Percentiles rank a stretch among this genome's conserved stretches.
Evolutionary conservation across 1,139 yeast genomes (phyloP).

Genomic region (Saccharomyces hybrid): DNA sequence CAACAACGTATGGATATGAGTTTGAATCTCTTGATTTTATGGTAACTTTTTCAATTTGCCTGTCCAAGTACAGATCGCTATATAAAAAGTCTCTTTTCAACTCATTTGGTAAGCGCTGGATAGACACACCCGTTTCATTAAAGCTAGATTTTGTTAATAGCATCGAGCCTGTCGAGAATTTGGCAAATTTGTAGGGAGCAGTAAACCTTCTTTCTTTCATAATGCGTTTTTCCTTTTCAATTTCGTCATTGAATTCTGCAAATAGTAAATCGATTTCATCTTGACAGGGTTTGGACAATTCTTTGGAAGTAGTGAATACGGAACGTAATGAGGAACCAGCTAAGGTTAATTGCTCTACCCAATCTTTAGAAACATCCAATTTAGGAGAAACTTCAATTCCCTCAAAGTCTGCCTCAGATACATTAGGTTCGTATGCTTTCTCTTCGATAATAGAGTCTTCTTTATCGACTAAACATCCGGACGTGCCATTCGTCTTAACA

Average conservation of each 20-base stretch:
- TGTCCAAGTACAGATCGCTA: slow-evolving; percentile 12
- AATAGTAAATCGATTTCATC: slow-evolving; percentile 40
- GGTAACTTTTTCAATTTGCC: slow-evolving; percentile 12
- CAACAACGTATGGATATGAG: slow-evolving; percentile 31
- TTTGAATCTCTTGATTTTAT: slow-evolving; percentile 20
- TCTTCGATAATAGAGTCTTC: slow-evolving; percentile 36
- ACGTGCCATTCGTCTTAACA: neutral
- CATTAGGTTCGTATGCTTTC: slow-evolving; percentile 61
- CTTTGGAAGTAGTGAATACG: slow-evolving; percentile 34
- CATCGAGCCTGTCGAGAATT: slow-evolving; percentile 20
- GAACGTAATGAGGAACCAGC: slow-evolving; percentile 47
- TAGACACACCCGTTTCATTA: slow-evolving; percentile 8
- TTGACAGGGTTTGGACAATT: slow-evolving; percentile 15
- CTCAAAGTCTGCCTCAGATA: slow-evolving; percentile 39
- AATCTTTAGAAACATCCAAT: slow-evolving; percentile 47
- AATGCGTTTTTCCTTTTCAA: slow-evolving; percentile 24
- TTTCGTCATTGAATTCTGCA: slow-evolving; percentile 38
- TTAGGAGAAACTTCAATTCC: slow-evolving; percentile 35
- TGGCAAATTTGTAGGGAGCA: slow-evolving; percentile 20
- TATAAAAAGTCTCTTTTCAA: slow-evolving; percentile 5
- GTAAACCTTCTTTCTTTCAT: slow-evolving; percentile 24
- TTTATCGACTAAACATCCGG: neutral
- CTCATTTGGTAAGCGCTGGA: neutral
- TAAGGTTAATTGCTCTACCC: slow-evolving; percentile 56
- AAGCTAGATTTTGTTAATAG: slow-evolving; percentile 13